Evolutionary conservation across 495 filamentous ascomycete genomes (phyloP).

Genomic region (Hypomontagnella submonticulosa): DNA sequence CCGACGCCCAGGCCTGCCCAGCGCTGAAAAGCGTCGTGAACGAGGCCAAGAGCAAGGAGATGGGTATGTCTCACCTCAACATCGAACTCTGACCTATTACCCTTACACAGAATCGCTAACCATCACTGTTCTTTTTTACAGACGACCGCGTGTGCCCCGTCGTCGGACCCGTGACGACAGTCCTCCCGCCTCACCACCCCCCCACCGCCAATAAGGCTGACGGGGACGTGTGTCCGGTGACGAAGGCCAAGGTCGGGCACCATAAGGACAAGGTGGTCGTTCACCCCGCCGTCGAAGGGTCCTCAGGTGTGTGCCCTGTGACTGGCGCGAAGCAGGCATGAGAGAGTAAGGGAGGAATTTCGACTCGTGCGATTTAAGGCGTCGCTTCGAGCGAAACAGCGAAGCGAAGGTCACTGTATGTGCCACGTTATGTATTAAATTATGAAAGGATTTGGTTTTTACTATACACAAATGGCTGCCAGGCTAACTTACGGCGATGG

Average conservation of each 20-base stretch:
- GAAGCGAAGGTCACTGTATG: too few relatives aligned
- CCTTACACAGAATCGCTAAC: not conserved
- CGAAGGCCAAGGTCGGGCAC: constrained; percentile 59
- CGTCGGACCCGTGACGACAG: constrained; percentile 58
- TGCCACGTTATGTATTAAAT: too few relatives aligned
- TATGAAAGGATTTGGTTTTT: too few relatives aligned
- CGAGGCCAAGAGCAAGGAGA: constrained; percentile 56
- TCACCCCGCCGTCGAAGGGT: constrained; percentile 51
- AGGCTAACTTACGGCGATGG: not conserved
- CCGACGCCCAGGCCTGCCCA: constrained; percentile 59
- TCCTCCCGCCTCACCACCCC: constrained; percentile 59
- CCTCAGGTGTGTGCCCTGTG: constrained; percentile 56
- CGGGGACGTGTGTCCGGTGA: constrained; percentile 61
- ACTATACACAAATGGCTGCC: too few relatives aligned
- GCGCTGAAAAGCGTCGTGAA: constrained; percentile 52
- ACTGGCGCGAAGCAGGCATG: constrained; percentile 46
- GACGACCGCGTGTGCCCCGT: constrained; percentile 61
- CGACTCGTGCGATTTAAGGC: not conserved
- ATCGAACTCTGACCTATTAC: not conserved
- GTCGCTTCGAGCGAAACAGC: too few relatives aligned
- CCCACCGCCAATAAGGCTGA: constrained; percentile 53
- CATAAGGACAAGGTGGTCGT: constrained; percentile 57
- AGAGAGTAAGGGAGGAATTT: constrained; percentile 18
- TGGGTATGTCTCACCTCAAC: constrained; percentile 41
- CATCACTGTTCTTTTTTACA: not conserved